Percentiles rank a stretch among this genome's conserved stretches.
phyloP scores from a whole-genome alignment of 1,284 basidiomycete genomes.

The Hortiboletus rubellus region DNA sequence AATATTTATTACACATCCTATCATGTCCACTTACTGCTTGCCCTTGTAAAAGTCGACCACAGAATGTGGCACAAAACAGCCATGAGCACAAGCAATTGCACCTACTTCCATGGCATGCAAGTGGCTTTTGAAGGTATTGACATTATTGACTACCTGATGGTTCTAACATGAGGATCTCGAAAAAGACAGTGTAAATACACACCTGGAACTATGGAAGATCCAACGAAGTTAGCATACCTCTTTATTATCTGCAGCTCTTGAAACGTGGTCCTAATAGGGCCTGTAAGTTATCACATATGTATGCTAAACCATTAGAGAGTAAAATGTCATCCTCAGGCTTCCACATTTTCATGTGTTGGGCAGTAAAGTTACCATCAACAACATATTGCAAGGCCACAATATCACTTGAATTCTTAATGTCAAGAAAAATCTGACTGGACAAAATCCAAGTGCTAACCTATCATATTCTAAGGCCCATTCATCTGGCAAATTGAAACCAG shows the following conservation, averaged over 20 bases:
- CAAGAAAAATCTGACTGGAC: not conserved
- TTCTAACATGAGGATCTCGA: conserved; percentile 17
- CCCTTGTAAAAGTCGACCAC: conserved; percentile 25
- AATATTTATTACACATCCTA: not conserved
- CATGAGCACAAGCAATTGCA: conserved; percentile 11
- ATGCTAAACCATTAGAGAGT: conserved; percentile 11
- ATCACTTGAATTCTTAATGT: not conserved
- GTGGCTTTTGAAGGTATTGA: conserved; percentile 3
- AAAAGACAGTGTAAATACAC: no score
- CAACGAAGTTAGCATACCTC: not conserved
- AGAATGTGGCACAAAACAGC: conserved; percentile 12
- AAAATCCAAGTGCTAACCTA: not conserved
- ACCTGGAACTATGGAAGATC: no score
- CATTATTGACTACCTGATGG: conserved; percentile 14
- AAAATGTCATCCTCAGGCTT: conserved; percentile 10
- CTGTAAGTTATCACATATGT: conserved; percentile 12
- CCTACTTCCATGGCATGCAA: conserved; percentile 8
- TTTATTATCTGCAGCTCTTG: not conserved
- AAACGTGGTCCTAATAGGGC: conserved; percentile 13
- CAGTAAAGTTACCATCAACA: conserved; percentile 20
- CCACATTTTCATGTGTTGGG: conserved; percentile 16
- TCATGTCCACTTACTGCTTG: conserved; percentile 10
- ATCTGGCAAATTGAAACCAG: conserved; percentile 6
- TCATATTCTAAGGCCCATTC: not conserved
- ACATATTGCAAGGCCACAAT: conserved; percentile 5